Evolutionary conservation across 129 eudicot species (phyloP), one percentile per base, ranked within the genome.

Genomic region (Mikania micrantha): DNA sequence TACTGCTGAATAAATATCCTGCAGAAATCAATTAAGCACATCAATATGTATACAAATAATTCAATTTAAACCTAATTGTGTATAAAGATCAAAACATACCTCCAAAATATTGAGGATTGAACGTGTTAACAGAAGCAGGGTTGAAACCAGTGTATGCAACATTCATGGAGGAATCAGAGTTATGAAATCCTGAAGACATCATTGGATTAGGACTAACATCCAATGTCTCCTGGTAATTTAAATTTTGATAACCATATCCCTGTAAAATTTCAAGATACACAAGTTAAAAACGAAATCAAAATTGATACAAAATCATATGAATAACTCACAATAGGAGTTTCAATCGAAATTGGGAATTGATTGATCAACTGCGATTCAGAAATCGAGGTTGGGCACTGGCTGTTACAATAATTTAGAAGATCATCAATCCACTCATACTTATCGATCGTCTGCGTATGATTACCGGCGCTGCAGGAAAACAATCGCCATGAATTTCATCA

Each of bases 1-100:
- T 69, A 47, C 54, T 73, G 29, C 49, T 48, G 44, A 9, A n/a
- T 74, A 68, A 22, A 71, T 63, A 54, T 60, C 78, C 85, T 77
- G 78, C 20, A 72, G 69, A 20, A 54, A 69, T 21, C 24, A 29
- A 52, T 54, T 15, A 31, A 4, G 16, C n/a, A 70, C 28, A 67
- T 71, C 34, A 59, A 28, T 17, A 41, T 24, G 19, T 42, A 22
- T 52, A 28, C 19, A 16, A 17, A 49, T 31, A 35, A 20, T 12
- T 29, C 10, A 29, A 15, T 54, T 4, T 17, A 20, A 21, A 58
- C 5, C 57, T 60, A 71, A n/a, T 3, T 44, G 44, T 6, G 44
- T 7, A 15, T 49, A 40, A 24, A 52, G 45, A 63, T 21, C 62
- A 44, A 1, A 24, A 75, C 61, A 24, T 29, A 84, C 81, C 81